Base-by-base conservation (phyloP, 352 stramenopile genomes). In the Globisporangium cystogenes region DNA sequence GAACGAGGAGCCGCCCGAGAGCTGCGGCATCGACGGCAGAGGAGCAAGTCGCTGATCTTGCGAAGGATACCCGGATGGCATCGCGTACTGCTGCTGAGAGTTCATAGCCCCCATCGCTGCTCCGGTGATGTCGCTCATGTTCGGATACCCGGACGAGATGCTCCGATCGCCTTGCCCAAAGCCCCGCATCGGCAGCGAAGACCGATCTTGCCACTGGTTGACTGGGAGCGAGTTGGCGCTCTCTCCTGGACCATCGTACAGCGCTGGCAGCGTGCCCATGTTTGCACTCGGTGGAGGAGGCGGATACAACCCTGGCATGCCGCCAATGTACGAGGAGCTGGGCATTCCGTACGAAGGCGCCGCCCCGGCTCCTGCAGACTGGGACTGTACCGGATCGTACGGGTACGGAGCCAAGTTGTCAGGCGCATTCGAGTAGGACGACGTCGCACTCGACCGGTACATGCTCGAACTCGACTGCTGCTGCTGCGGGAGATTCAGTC, bases 331-430 rank as follows among this genome's bases (percentile, higher is more conserved):
- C 43, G 50, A n/a, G 27, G 68, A 52, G 29, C 47, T 55, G 14
- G 62, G 44, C 10, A 59, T 56, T 14, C 31, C 53, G 29, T 66
- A 76, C 36, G 67, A 57, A n/a, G 67, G 47, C 23, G 53, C 43
- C 23, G 53, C 43, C 11, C 43, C 18, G 35, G 39, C 59, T 67
- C 31, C 56, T 16, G 56, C 39, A 20, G 42, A 24, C 41, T 77
- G 59, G 44, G 41, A 67, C n/a, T 53, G 62, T 40, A 57, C 43
- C 35, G 68, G 44, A 7, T 64, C 57, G 39, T 67, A 77, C 2
- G 72, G 62, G 36, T 74, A 74, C 40, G 57, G 52, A 53, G 57
- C 62, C 39, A 77, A 53, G 18, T 36, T 63, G 16, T 73, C 52
- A 16, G 45, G n/a, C 15, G 46, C 44, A n/a, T 43, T 59, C 27